Conservation (phyloP, 208 protist genomes). For the Trypanosoma brucei region DNA sequence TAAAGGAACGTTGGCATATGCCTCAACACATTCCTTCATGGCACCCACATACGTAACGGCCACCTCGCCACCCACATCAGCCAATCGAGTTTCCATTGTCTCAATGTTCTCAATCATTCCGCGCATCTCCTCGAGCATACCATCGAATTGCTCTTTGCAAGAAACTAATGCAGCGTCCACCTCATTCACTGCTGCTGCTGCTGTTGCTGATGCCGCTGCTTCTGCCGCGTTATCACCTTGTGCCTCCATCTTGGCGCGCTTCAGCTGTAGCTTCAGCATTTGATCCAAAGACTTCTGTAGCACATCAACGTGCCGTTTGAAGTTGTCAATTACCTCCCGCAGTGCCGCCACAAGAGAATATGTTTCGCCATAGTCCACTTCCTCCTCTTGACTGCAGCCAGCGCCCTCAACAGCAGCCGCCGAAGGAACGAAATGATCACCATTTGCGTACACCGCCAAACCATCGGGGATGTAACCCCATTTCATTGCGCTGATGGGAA, state of each 20-base stretch:
- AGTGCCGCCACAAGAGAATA: slow-evolving; percentile 40
- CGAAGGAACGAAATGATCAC: slow-evolving; percentile 15
- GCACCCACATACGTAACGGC: slow-evolving; percentile 26
- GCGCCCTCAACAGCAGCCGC: not conserved
- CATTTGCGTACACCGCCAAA: slow-evolving; percentile 68
- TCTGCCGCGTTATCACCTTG: slow-evolving; percentile 9
- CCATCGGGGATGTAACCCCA: slow-evolving; percentile 79
- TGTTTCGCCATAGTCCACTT: slow-evolving; percentile 27
- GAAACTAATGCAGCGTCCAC: not conserved
- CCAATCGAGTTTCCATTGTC: slow-evolving; percentile 10
- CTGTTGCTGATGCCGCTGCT: slow-evolving; percentile 30
- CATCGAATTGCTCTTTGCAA: slow-evolving; percentile 14
- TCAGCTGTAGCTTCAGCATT: slow-evolving; percentile 50
- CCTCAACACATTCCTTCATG: slow-evolving; percentile 71
- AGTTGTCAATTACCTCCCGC: slow-evolving; percentile 48
- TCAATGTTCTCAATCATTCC: slow-evolving; percentile 30
- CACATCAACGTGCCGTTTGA: slow-evolving; percentile 68
- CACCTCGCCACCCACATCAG: not conserved
- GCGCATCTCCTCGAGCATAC: slow-evolving; percentile 22
- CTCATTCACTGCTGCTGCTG: slow-evolving; percentile 8
- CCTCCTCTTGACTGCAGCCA: not conserved
- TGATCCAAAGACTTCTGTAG: slow-evolving; percentile 54
- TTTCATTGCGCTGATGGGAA: slow-evolving; percentile 54
- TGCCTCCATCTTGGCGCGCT: too few relatives aligned
- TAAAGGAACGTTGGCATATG: slow-evolving; percentile 57